These are phyloP conservation scores for Trichoderma orchidacearum DNA, from an alignment of 495 filamentous ascomycete genomes.

Conservation along the genomic window DNA sequence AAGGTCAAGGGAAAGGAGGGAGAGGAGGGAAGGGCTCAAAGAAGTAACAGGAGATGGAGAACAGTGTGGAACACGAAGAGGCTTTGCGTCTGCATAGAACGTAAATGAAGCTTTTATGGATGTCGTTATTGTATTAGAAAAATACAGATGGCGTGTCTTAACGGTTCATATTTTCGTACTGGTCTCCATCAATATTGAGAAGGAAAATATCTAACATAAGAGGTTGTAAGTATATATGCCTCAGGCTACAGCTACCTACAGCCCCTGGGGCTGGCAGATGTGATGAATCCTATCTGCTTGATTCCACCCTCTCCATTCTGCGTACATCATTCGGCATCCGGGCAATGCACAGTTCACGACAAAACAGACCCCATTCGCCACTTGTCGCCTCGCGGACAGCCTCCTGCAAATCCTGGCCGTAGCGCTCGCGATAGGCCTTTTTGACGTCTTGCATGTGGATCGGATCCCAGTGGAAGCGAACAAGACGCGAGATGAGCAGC, in stretches of 20 bases:
- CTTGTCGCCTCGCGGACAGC: conserved; percentile 37
- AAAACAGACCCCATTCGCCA: conserved; percentile 39
- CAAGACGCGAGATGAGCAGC: conserved; percentile 65
- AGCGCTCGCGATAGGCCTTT: conserved; percentile 54
- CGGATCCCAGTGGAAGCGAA: conserved; percentile 76
- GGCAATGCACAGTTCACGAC: conserved; percentile 34
- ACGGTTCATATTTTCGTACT: too few relatives aligned
- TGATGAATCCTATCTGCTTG: not conserved
- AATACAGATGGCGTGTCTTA: too few relatives aligned
- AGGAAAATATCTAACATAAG: too few relatives aligned
- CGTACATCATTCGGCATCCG: conserved; percentile 39
- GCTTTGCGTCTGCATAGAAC: not conserved
- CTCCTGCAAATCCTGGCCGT: conserved; percentile 54
- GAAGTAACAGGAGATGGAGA: not conserved
- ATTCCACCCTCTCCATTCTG: conserved; percentile 22
- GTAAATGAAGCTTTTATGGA: not conserved
- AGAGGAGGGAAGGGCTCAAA: conserved; percentile 2
- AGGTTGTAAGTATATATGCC: too few relatives aligned
- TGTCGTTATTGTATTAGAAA: too few relatives aligned
- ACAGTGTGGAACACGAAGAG: not conserved
- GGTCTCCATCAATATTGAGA: too few relatives aligned
- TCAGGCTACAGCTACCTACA: too few relatives aligned
- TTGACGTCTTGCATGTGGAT: conserved; percentile 61
- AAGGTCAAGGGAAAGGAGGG: conserved; percentile 22
- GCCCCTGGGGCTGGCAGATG: too few relatives aligned